Conservation (phyloP, 805 yeast genomes). For the Nematodospora valgi region DNA sequence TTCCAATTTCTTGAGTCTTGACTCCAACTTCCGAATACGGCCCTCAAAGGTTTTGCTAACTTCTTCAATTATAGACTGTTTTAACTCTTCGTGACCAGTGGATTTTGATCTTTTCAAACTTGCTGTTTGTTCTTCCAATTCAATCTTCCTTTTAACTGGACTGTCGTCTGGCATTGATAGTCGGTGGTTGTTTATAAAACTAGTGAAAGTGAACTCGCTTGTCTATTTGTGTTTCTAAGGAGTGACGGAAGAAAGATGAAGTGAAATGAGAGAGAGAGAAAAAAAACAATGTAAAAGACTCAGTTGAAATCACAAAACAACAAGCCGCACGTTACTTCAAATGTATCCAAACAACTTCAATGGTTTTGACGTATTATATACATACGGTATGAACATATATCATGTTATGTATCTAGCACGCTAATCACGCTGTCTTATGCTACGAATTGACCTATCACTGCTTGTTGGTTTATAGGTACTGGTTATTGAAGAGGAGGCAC, state of each 20-base stretch:
- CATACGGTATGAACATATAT: neutral
- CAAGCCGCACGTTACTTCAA: too few species aligned
- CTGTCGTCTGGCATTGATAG: conserved; percentile 12
- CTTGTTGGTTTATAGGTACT: conserved; percentile 3
- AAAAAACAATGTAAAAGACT: neutral
- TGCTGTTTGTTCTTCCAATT: conserved; percentile 5
- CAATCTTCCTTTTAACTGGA: conserved; percentile 17
- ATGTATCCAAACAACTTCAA: too few species aligned
- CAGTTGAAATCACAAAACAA: neutral
- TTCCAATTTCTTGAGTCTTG: conserved; percentile 8
- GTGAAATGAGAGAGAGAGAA: neutral
- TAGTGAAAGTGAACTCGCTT: too few species aligned
- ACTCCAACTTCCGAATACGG: conserved; percentile 7
- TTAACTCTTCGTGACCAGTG: conserved; percentile 19
- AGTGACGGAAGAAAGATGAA: neutral
- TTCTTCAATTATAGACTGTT: conserved; percentile 30
- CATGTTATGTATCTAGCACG: neutral
- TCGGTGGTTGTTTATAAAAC: neutral
- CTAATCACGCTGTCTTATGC: conserved; percentile 8
- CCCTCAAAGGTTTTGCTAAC: conserved; percentile 20
- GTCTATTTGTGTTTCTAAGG: too few species aligned
- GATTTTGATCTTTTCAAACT: conserved; percentile 10
- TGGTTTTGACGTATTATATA: too few species aligned
- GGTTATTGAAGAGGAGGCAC: neutral
- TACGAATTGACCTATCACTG: conserved; percentile 8